A percentile compares a stretch with the other conserved stretches of the same genome.
Evolutionary conservation across 208 protist species (phyloP).

Genomic region (Leptomonas pyrrhocoris): DNA sequence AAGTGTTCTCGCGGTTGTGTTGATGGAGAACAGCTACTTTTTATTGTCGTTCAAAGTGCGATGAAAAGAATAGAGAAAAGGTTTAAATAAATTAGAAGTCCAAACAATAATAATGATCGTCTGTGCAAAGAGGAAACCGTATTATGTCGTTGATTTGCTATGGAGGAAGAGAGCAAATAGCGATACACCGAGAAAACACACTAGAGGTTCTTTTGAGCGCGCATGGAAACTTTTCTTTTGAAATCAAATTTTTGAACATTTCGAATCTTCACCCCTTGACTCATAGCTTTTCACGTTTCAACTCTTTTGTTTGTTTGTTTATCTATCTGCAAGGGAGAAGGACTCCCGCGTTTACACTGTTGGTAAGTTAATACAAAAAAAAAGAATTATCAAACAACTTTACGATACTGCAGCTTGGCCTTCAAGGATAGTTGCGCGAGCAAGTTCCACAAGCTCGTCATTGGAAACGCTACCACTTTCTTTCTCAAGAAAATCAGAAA

Average conservation of each 20-base stretch:
- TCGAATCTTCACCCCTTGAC: too few species aligned
- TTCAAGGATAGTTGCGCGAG: constrained; percentile 17
- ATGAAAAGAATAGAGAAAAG: neutral
- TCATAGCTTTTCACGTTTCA: too few species aligned
- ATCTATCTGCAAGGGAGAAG: neutral
- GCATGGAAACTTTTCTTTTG: too few species aligned
- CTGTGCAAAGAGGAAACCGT: too few species aligned
- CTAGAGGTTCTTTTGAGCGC: too few species aligned
- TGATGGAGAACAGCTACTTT: neutral
- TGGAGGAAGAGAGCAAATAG: too few species aligned
- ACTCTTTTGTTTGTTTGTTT: too few species aligned
- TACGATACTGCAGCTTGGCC: constrained; percentile 25
- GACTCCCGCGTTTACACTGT: neutral
- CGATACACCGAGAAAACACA: too few species aligned
- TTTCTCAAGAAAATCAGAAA: constrained; percentile 66
- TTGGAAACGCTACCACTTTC: constrained; percentile 37
- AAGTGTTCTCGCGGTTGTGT: neutral
- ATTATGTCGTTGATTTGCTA: too few species aligned
- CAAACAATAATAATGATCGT: too few species aligned
- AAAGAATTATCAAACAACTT: constrained; percentile 9
- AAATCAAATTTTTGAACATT: too few species aligned
- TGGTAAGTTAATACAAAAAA: constrained; percentile 20
- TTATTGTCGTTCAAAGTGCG: neutral
- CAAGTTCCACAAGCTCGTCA: constrained; percentile 49
- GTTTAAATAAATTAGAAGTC: neutral